Percentiles rank a stretch among this genome's conserved stretches.
Conservation (phyloP, 2,329 filamentous ascomycete genomes). For the Ascocoryne sarcoides region DNA sequence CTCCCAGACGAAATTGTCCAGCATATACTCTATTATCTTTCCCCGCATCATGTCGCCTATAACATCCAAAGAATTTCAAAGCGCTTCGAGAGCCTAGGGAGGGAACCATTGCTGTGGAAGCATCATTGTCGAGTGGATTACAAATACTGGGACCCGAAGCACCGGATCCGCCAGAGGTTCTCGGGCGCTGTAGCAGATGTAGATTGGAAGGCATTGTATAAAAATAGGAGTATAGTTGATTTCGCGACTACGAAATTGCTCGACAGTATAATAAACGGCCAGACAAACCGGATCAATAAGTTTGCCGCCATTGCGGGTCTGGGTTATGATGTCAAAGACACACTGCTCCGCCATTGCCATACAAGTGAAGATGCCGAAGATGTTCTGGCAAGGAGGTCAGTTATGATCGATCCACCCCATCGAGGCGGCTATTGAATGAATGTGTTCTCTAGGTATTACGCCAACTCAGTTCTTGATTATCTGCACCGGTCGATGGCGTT, state of each 20-base stretch:
- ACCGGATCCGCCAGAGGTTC: constrained; percentile 52
- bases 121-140: constrained; percentile 62
- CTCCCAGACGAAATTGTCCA: constrained; percentile 77
- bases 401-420: constrained; percentile 1
- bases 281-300: constrained; percentile 59
- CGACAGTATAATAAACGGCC: constrained; percentile 60
- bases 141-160: constrained; percentile 63
- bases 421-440: background rate
- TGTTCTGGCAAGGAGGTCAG: constrained; percentile 62
- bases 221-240: constrained; percentile 46
- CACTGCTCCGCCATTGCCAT: constrained; percentile 58
- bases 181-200: constrained; percentile 43
- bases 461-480: constrained; percentile 63
- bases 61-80: constrained; percentile 47
- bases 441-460: constrained; percentile 55
- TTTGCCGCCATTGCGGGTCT: constrained; percentile 62
- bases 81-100: constrained; percentile 55
- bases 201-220: constrained; percentile 67
- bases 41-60: constrained; percentile 44
- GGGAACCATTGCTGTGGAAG: constrained; percentile 72
- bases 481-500: constrained; percentile 76
- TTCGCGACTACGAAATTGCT: constrained; percentile 44
- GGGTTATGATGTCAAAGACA: constrained; percentile 86
- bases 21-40: constrained; percentile 58
- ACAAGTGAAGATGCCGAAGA: constrained; percentile 52